phyloP scores from a whole-genome alignment of 2,329 filamentous ascomycete genomes.

The Triangularia setosa region DNA sequence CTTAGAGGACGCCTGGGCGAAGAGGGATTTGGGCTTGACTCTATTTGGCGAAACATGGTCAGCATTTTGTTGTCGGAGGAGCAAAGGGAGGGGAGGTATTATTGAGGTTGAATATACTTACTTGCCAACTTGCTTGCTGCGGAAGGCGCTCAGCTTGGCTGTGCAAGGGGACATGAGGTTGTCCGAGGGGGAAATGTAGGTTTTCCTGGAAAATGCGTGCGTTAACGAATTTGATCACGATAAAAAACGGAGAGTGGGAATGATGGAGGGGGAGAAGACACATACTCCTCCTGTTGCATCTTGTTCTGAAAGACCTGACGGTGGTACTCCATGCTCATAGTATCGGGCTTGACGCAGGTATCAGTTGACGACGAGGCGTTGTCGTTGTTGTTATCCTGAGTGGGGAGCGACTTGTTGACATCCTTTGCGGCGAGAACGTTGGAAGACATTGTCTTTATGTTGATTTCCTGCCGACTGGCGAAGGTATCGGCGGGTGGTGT shows the following conservation, averaged over 20 bases:
- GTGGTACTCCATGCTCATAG: slow-evolving; percentile 73
- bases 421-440: slow-evolving; percentile 63
- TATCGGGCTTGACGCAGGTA: slow-evolving; percentile 34
- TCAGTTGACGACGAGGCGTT: slow-evolving; percentile 52
- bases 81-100: neutral
- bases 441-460: slow-evolving; percentile 45
- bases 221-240: neutral
- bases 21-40: slow-evolving; percentile 64
- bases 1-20: slow-evolving; percentile 62
- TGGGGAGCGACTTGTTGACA: slow-evolving; percentile 50
- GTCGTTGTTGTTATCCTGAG: slow-evolving; percentile 44
- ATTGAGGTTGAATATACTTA: slow-evolving; percentile 41
- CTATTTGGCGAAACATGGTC: slow-evolving; percentile 33
- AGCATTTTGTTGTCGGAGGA: neutral
- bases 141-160: slow-evolving; percentile 75
- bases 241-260: neutral
- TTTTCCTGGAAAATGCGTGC: slow-evolving; percentile 25
- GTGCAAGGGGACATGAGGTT: slow-evolving; percentile 84
- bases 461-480: neutral
- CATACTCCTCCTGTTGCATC: slow-evolving; percentile 64
- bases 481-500: neutral
- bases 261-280: slow-evolving; percentile 16
- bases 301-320: slow-evolving; percentile 70
- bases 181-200: slow-evolving; percentile 79
- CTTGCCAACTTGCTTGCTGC: slow-evolving; percentile 77